phyloP scores from a whole-genome alignment of 768 basidiomycete genomes.

The Sporobolomyces roseus region DNA sequence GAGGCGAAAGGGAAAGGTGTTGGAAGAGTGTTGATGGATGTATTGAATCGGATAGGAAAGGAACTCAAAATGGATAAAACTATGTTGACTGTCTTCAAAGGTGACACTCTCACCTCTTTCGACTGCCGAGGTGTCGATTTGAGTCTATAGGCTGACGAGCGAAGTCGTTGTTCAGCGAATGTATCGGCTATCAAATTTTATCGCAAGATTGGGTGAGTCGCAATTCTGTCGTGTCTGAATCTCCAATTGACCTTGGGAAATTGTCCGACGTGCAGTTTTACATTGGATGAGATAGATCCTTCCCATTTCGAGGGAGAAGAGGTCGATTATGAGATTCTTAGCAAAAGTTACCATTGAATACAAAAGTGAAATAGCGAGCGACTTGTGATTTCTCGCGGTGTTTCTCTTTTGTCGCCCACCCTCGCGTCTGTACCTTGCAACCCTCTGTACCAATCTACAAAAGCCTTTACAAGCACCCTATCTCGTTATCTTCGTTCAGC shows the following conservation, averaged over 20 bases:
- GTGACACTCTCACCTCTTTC: slow-evolving; percentile 49
- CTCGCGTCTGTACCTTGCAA: neutral
- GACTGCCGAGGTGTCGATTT: too few species aligned
- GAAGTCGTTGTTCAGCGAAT: slow-evolving; percentile 30
- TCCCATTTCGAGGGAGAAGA: slow-evolving; percentile 6
- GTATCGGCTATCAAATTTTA: slow-evolving; percentile 39
- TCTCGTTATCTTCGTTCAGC: too few species aligned
- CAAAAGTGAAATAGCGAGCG: too few species aligned
- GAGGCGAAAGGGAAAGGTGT: slow-evolving; percentile 57
- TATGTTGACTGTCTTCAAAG: slow-evolving; percentile 70
- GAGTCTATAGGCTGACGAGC: neutral
- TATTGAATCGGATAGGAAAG: slow-evolving; percentile 56
- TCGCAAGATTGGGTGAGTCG: slow-evolving; percentile 31
- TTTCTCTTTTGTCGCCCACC: neutral
- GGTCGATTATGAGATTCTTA: slow-evolving; percentile 27
- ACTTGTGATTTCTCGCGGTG: neutral
- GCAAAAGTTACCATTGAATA: slow-evolving; percentile 1
- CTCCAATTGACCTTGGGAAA: neutral
- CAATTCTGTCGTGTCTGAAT: too few species aligned
- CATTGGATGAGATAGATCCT: slow-evolving; percentile 38
- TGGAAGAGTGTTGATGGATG: slow-evolving; percentile 58
- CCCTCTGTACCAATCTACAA: neutral
- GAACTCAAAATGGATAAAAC: slow-evolving; percentile 64
- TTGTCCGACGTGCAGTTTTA: slow-evolving; percentile 2
- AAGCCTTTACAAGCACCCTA: slow-evolving; percentile 5